Percentiles rank a stretch among this genome's conserved stretches.
Conservation (phyloP, 768 basidiomycete genomes). For the Clitopilus hobsonii region DNA sequence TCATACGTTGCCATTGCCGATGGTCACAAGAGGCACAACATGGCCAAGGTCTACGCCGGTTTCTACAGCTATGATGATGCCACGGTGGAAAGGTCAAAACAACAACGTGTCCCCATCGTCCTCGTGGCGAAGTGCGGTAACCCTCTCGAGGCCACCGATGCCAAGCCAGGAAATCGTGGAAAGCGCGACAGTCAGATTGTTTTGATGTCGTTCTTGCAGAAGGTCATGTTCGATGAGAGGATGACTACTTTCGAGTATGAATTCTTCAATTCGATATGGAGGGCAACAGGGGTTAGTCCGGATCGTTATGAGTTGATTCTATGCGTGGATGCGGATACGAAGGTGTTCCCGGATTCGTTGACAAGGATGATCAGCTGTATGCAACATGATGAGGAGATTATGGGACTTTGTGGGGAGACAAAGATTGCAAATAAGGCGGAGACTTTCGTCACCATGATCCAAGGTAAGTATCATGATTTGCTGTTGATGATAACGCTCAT, state of each 20-base stretch:
- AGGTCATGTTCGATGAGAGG: slow-evolving; percentile 99
- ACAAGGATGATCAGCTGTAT: slow-evolving; percentile 95
- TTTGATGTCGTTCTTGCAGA: slow-evolving; percentile 96
- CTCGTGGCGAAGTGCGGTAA: slow-evolving; percentile 96
- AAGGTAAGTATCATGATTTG: slow-evolving; percentile 57
- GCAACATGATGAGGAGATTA: slow-evolving; percentile 96
- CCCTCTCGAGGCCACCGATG: slow-evolving; percentile 78
- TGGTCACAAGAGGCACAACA: slow-evolving; percentile 99
- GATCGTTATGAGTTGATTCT: slow-evolving; percentile 94
- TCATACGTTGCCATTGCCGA: slow-evolving; percentile 99
- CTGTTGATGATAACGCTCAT: slow-evolving; percentile 5
- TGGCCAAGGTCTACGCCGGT: slow-evolving; percentile 97
- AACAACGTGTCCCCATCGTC: slow-evolving; percentile 94
- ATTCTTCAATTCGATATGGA: slow-evolving; percentile 98
- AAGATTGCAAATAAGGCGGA: slow-evolving; percentile 99
- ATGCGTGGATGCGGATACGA: slow-evolving; percentile 97
- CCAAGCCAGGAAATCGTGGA: slow-evolving; percentile 97
- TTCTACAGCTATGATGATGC: slow-evolving; percentile 94
- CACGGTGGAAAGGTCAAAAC: slow-evolving; percentile 86
- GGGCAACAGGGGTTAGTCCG: slow-evolving; percentile 90
- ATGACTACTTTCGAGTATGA: slow-evolving; percentile 99
- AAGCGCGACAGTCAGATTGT: slow-evolving; percentile 99
- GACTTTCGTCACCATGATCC: slow-evolving; percentile 99
- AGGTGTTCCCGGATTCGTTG: slow-evolving; percentile 97
- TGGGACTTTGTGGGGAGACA: slow-evolving; percentile 99